Conservation (phyloP, 1,139 yeast species). For the Ogataea hybrid region DNA sequence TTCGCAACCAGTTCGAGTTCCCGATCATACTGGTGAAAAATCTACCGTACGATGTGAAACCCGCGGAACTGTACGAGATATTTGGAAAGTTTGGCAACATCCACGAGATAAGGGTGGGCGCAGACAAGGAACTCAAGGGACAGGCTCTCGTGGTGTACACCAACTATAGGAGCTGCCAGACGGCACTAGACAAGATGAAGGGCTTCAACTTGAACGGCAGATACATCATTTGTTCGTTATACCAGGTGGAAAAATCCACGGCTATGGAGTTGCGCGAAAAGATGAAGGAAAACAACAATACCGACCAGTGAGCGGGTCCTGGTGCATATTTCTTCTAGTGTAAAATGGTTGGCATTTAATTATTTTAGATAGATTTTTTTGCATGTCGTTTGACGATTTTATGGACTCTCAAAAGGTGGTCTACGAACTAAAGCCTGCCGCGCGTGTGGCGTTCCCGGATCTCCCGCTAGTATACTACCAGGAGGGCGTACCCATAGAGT, state of each 20-base stretch:
- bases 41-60: constrained; percentile 51
- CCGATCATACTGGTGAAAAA: constrained; percentile 59
- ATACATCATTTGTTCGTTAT: constrained; percentile 52
- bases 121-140: constrained; percentile 44
- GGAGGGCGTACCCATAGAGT: constrained; percentile 22
- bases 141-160: constrained; percentile 59
- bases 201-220: constrained; percentile 63
- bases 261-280: constrained; percentile 20
- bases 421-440: constrained; percentile 22
- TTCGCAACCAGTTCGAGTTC: constrained; percentile 31
- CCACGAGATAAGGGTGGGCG: constrained; percentile 53
- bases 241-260: constrained; percentile 40
- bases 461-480: constrained; percentile 17
- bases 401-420: constrained; percentile 31
- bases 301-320: background rate
- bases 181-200: constrained; percentile 52
- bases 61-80: constrained; percentile 49
- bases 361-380: background rate
- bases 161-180: constrained; percentile 45
- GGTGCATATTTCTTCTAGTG: background rate
- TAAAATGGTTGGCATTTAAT: too few relatives aligned
- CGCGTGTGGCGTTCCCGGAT: background rate
- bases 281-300: background rate
- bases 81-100: constrained; percentile 59
- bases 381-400: constrained; percentile 22